Conservation (phyloP, 345 rosid genomes). For the Schrenkiella parvula region DNA sequence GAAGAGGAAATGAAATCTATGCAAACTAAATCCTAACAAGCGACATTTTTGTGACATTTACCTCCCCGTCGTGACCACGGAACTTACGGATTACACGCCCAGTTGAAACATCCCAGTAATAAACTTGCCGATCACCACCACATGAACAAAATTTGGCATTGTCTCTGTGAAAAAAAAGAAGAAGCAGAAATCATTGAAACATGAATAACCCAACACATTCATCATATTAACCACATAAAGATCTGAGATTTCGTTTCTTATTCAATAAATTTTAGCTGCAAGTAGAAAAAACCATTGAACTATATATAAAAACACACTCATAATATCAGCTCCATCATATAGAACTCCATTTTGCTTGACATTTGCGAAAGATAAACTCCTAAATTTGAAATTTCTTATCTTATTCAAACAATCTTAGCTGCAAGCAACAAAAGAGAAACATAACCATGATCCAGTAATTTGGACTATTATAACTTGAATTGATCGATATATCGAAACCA, state of each 20-base stretch:
- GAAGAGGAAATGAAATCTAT: background rate
- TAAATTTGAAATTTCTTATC: background rate
- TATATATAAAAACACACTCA: background rate
- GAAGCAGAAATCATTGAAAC: background rate
- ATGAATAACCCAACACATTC: background rate
- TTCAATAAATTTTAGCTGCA: background rate
- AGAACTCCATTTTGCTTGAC: background rate
- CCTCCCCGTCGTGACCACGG: slow-evolving; percentile 94
- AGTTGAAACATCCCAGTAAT: slow-evolving; percentile 93
- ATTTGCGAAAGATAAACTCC: background rate
- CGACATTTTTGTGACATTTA: slow-evolving; percentile 1
- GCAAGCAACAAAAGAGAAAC: background rate
- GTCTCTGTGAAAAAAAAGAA: slow-evolving; percentile 38
- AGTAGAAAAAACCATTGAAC: background rate
- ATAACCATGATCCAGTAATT: background rate
- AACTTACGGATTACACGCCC: slow-evolving; percentile 89
- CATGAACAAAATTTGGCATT: slow-evolving; percentile 87
- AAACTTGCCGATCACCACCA: slow-evolving; percentile 91
- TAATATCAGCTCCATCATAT: background rate
- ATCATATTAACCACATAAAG: background rate
- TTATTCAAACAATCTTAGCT: background rate
- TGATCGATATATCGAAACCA: no score
- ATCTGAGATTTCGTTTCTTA: background rate
- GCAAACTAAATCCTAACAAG: background rate
- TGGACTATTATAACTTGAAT: no score